These are phyloP conservation scores for Gamsiella multidivaricata DNA, from an alignment of 192 early-diverging fungal genomes.

Conservation along the genomic window DNA sequence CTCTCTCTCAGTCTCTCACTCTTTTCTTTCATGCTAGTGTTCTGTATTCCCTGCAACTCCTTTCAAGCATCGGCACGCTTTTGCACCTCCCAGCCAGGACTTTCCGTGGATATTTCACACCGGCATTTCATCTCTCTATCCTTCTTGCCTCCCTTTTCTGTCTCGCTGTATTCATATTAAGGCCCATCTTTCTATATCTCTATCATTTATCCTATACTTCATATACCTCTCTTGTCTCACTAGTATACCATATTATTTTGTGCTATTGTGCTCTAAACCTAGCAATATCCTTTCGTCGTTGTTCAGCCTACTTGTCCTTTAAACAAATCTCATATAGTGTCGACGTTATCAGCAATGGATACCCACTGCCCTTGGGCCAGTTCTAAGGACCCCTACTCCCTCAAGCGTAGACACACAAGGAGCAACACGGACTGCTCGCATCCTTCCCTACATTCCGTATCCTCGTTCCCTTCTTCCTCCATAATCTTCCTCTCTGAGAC, in stretches of 20 bases:
- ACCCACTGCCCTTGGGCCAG: constrained; percentile 10
- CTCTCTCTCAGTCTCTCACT: too few relatives aligned
- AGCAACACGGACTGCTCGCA: constrained; percentile 20
- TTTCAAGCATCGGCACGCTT: too few relatives aligned
- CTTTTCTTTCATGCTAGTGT: too few relatives aligned
- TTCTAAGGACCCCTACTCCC: constrained; percentile 19
- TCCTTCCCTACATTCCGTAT: constrained; percentile 4
- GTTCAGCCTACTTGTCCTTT: constrained; percentile 10
- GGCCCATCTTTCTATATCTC: too few relatives aligned
- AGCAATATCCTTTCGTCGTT: too few relatives aligned
- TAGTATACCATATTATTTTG: too few relatives aligned
- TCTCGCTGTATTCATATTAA: not conserved
- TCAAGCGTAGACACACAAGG: constrained; percentile 41
- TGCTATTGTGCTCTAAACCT: too few relatives aligned
- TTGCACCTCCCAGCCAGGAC: constrained; percentile 4
- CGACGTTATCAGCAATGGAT: not conserved
- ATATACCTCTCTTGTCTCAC: too few relatives aligned
- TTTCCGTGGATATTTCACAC: constrained; percentile 6
- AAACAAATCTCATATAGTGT: constrained; percentile 16
- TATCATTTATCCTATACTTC: not conserved
- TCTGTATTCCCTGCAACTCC: too few relatives aligned
- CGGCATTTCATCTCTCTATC: not conserved
- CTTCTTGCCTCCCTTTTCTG: constrained; percentile 4
- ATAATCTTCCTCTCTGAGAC: constrained; percentile 12
- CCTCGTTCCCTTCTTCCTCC: constrained; percentile 7